Evolutionary conservation across 352 stramenopile genomes (phyloP).

Genomic region (Elongisporangium anandrum): DNA sequence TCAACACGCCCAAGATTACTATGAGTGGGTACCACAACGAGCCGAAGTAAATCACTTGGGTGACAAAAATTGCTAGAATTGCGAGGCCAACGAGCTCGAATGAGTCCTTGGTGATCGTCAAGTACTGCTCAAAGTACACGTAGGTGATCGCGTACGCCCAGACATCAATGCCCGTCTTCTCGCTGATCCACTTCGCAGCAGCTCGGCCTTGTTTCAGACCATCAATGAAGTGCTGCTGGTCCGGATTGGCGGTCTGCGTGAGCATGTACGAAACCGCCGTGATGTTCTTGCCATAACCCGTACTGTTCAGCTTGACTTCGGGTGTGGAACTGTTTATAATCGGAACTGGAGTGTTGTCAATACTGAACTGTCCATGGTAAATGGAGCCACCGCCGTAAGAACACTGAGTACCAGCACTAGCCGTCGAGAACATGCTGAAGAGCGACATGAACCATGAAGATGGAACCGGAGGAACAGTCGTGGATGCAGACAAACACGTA

Average conservation of each 20-base stretch:
- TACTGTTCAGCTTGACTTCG: slow-evolving; percentile 43
- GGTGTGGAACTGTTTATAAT: slow-evolving; percentile 18
- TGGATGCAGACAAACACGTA: slow-evolving; percentile 35
- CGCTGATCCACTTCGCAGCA: slow-evolving; percentile 63
- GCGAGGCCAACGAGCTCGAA: slow-evolving; percentile 46
- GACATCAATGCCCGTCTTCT: slow-evolving; percentile 53
- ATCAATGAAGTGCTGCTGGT: slow-evolving; percentile 30
- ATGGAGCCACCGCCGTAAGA: slow-evolving; percentile 55
- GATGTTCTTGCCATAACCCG: slow-evolving; percentile 36
- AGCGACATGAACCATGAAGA: slow-evolving; percentile 60
- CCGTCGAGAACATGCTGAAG: slow-evolving; percentile 61
- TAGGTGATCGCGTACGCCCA: slow-evolving; percentile 60
- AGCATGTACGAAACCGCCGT: slow-evolving; percentile 75
- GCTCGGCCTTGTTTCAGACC: slow-evolving; percentile 50
- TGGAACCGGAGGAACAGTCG: slow-evolving; percentile 30
- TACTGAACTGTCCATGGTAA: slow-evolving; percentile 63
- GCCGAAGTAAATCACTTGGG: slow-evolving; percentile 47
- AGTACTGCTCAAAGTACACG: slow-evolving; percentile 65
- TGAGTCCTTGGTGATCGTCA: slow-evolving; percentile 49
- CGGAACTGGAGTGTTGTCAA: slow-evolving; percentile 50
- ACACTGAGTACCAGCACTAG: slow-evolving; percentile 39
- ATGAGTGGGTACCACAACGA: slow-evolving; percentile 36
- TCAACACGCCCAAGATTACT: slow-evolving; percentile 38
- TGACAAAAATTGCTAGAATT: slow-evolving; percentile 43
- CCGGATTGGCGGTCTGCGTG: slow-evolving; percentile 33